Conservation (phyloP, 306 rosid genomes). For the Castanopsis chinensis region DNA sequence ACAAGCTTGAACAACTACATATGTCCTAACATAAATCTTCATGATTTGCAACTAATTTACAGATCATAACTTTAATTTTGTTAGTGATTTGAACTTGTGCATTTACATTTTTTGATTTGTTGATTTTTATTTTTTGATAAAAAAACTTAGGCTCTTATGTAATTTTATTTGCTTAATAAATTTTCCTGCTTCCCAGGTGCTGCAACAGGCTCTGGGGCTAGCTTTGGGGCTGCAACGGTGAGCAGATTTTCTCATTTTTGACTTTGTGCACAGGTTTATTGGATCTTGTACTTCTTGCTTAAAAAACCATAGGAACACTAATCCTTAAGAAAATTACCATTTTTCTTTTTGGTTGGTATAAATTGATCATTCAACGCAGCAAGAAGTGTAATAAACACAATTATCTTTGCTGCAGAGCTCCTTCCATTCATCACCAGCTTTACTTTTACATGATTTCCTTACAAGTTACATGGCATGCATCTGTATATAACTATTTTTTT, state of each 20-base stretch:
- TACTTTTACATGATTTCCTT: neutral
- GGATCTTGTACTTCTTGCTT: neutral
- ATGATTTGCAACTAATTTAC: too few relatives aligned
- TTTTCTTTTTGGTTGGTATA: neutral
- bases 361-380: neutral
- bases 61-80: too few relatives aligned
- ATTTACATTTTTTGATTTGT: neutral
- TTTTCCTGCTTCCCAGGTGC: slow-evolving; percentile 49
- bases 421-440: slow-evolving; percentile 5
- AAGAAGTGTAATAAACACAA: neutral
- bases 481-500: slow-evolving; percentile 17
- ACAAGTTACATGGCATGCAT: slow-evolving; percentile 15
- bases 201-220: slow-evolving; percentile 75
- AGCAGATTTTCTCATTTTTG: slow-evolving; percentile 32
- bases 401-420: neutral
- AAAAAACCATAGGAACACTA: neutral
- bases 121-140: neutral
- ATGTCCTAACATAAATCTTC: too few relatives aligned
- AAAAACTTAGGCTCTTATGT: too few relatives aligned
- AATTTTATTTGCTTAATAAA: neutral
- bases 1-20: too few relatives aligned
- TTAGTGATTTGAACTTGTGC: neutral
- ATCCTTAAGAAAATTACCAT: neutral
- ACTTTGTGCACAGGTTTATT: slow-evolving; percentile 2
- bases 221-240: slow-evolving; percentile 80